Evolutionary conservation across 257 asterid genomes (phyloP).

Genomic region (Hygrophila difformis): DNA sequence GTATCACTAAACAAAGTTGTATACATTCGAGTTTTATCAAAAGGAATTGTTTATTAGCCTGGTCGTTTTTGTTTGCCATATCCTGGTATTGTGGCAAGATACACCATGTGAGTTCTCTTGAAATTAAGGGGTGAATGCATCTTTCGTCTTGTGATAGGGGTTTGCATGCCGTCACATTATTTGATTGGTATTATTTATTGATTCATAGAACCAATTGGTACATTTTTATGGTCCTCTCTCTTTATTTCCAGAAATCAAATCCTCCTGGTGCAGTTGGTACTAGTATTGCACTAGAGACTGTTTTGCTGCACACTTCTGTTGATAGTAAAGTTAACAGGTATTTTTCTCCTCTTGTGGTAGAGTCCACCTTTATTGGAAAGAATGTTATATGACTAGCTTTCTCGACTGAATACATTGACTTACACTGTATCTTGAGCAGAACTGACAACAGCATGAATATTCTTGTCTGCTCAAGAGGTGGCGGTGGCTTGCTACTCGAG

Average conservation of each 20-base stretch:
- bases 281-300: slow-evolving; percentile 89
- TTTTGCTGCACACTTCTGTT: slow-evolving; percentile 50
- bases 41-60: too few species aligned
- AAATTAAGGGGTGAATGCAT: too few species aligned
- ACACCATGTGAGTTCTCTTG: too few species aligned
- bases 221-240: slow-evolving; percentile 13
- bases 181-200: too few species aligned
- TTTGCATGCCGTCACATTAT: background rate
- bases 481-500: slow-evolving; percentile 85
- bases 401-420: slow-evolving; percentile 17
- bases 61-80: too few species aligned
- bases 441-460: slow-evolving; percentile 40
- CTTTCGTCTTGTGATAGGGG: too few species aligned
- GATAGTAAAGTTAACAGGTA: slow-evolving; percentile 53
- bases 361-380: slow-evolving; percentile 19
- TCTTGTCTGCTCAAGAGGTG: slow-evolving; percentile 97
- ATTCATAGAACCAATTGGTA: too few species aligned
- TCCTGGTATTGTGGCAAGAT: too few species aligned
- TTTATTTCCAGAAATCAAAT: slow-evolving; percentile 56
- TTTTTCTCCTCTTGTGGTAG: slow-evolving; percentile 40
- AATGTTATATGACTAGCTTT: slow-evolving; percentile 10
- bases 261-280: slow-evolving; percentile 92
- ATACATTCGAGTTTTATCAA: too few species aligned
- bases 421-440: slow-evolving; percentile 28
- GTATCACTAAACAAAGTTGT: too few species aligned